A percentile compares a stretch with the other conserved stretches of the same genome.
Conservation (phyloP, 2,329 filamentous ascomycete species). For the Phyllosticta paracitricarpa region DNA sequence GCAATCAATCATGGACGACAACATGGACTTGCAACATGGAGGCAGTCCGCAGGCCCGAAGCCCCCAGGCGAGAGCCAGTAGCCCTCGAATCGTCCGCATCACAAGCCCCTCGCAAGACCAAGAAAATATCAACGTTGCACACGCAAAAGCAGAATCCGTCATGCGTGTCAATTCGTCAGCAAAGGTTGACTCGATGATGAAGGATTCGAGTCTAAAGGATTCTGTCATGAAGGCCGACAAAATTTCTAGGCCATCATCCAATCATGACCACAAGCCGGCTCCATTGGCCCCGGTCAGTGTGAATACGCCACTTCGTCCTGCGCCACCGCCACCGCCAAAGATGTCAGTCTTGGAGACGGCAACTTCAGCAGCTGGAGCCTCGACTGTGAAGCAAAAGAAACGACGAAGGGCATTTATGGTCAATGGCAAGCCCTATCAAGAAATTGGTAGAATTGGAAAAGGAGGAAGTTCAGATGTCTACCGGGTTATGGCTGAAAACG, state of each 20-base stretch:
- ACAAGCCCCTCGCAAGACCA: slow-evolving; percentile 58
- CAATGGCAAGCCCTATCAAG: slow-evolving; percentile 83
- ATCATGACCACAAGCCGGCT: slow-evolving; percentile 29
- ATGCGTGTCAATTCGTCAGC: neutral
- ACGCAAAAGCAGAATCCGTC: neutral
- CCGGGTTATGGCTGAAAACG: slow-evolving; percentile 92
- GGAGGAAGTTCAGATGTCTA: slow-evolving; percentile 94
- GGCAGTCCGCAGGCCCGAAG: neutral
- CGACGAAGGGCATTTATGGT: slow-evolving; percentile 76
- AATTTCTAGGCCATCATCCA: neutral
- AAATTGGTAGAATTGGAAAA: slow-evolving; percentile 81
- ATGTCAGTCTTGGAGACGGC: slow-evolving; percentile 94
- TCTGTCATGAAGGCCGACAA: slow-evolving; percentile 15
- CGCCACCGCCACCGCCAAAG: slow-evolving; percentile 70
- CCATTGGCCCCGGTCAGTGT: slow-evolving; percentile 45
- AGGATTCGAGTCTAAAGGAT: slow-evolving; percentile 7
- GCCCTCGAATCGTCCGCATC: slow-evolving; percentile 12
- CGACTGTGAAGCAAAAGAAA: slow-evolving; percentile 64
- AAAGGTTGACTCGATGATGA: slow-evolving; percentile 20
- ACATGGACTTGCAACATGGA: neutral
- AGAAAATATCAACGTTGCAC: slow-evolving; percentile 61
- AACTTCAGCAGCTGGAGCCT: slow-evolving; percentile 71
- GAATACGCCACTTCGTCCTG: slow-evolving; percentile 69
- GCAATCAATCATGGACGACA: neutral
- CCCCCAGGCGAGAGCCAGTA: slow-evolving; percentile 21